Conservation (phyloP, 2,329 filamentous ascomycete species). For the Stagonosporopsis tanaceti region DNA sequence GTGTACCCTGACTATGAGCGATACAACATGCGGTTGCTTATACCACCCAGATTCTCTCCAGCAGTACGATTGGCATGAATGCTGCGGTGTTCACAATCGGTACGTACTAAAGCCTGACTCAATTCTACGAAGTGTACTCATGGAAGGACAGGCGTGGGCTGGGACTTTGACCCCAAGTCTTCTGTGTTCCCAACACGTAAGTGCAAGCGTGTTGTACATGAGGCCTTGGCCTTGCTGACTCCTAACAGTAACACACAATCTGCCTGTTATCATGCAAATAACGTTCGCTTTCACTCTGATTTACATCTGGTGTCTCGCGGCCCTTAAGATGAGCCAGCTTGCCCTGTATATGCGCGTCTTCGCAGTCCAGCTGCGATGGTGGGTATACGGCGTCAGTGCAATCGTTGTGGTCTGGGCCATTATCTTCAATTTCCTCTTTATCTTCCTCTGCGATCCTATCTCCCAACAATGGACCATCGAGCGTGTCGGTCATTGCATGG, state of each 20-base stretch:
- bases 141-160: constrained; percentile 16
- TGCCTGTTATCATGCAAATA: constrained; percentile 33
- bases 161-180: constrained; percentile 22
- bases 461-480: constrained; percentile 33
- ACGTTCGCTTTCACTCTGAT: constrained; percentile 33
- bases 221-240: background rate
- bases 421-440: constrained; percentile 33
- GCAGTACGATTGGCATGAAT: constrained; percentile 30
- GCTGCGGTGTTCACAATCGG: constrained; percentile 30
- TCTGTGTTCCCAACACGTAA: constrained; percentile 25
- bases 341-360: constrained; percentile 32
- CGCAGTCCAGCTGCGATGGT: constrained; percentile 17
- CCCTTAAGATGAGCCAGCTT: constrained; percentile 32
- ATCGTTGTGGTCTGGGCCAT: constrained; percentile 31
- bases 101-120: background rate
- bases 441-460: constrained; percentile 36
- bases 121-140: background rate
- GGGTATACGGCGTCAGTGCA: constrained; percentile 25
- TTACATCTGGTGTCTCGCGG: constrained; percentile 32
- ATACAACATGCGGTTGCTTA: background rate
- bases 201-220: background rate
- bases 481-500: constrained; percentile 33
- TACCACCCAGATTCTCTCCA: constrained; percentile 19
- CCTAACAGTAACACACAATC: constrained; percentile 24
- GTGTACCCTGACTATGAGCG: background rate